These are phyloP conservation scores for Nephelium lappaceum DNA, from an alignment of 345 rosid species.

Conservation along the genomic window DNA sequence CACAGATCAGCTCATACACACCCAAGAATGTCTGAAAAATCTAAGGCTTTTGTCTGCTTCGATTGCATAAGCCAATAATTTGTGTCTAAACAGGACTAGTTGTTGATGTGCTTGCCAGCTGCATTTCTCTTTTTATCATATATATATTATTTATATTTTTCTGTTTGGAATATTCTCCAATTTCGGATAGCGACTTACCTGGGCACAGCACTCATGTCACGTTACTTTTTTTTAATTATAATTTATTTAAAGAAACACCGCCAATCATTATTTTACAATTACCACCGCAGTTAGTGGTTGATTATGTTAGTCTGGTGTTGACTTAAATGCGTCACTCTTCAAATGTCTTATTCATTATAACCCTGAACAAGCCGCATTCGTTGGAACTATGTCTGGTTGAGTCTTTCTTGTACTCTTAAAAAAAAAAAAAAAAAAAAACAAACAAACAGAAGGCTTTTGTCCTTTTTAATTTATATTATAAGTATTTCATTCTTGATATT, in stretches of 20 bases:
- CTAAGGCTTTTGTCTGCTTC: neutral
- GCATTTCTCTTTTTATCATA: neutral
- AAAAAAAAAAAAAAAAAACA: no score
- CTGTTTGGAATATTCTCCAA: neutral
- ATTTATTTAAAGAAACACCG: neutral
- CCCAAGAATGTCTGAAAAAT: neutral
- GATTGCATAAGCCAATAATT: neutral
- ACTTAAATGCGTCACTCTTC: neutral
- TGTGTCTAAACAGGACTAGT: neutral
- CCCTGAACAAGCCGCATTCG: neutral
- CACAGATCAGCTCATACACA: conserved; percentile 11
- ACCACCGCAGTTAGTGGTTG: neutral
- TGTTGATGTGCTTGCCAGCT: conserved; percentile 22
- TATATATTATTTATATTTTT: no score
- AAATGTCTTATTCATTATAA: neutral
- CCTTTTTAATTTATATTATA: no score
- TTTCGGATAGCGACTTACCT: neutral
- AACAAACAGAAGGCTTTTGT: no score
- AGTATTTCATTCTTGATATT: no score
- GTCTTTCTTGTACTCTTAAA: neutral
- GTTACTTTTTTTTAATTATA: neutral
- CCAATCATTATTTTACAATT: neutral
- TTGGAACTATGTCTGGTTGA: neutral
- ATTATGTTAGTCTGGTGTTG: neutral
- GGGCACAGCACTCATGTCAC: neutral